phyloP scores from a whole-genome alignment of 345 rosid genomes.

The Capsella bursapastoris region DNA sequence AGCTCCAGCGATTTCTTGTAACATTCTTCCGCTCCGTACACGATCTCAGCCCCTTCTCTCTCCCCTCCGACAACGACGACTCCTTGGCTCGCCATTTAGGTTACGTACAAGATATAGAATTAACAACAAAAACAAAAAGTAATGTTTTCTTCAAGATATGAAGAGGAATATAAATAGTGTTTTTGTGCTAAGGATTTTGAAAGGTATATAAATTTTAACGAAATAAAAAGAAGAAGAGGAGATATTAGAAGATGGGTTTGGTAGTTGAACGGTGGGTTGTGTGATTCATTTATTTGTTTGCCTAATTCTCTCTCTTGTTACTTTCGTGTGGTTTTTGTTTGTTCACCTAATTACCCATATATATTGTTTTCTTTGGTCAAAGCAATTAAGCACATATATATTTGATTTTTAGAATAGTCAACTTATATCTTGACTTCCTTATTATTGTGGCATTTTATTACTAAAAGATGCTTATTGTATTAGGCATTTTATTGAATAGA shows the following conservation, averaged over 20 bases:
- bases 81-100: slow-evolving; percentile 47
- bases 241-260: slow-evolving; percentile 13
- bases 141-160: slow-evolving; percentile 7
- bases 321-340: slow-evolving; percentile 37
- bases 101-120: slow-evolving; percentile 5
- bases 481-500: neutral
- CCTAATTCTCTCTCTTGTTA: slow-evolving; percentile 37
- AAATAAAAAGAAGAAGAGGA: neutral
- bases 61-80: slow-evolving; percentile 42
- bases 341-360: slow-evolving; percentile 35
- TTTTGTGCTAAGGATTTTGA: slow-evolving; percentile 15
- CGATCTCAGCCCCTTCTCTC: slow-evolving; percentile 77
- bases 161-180: slow-evolving; percentile 19
- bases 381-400: neutral
- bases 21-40: slow-evolving; percentile 74
- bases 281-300: slow-evolving; percentile 40
- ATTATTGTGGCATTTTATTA: neutral
- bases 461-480: neutral
- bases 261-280: slow-evolving; percentile 41
- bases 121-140: neutral
- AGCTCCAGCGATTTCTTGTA: slow-evolving; percentile 65
- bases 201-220: slow-evolving; percentile 9
- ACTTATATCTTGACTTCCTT: neutral
- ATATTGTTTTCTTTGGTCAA: neutral
- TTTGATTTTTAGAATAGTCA: neutral